Base-by-base conservation (phyloP, 1,284 basidiomycete genomes). In the Blastosporella zonata region DNA sequence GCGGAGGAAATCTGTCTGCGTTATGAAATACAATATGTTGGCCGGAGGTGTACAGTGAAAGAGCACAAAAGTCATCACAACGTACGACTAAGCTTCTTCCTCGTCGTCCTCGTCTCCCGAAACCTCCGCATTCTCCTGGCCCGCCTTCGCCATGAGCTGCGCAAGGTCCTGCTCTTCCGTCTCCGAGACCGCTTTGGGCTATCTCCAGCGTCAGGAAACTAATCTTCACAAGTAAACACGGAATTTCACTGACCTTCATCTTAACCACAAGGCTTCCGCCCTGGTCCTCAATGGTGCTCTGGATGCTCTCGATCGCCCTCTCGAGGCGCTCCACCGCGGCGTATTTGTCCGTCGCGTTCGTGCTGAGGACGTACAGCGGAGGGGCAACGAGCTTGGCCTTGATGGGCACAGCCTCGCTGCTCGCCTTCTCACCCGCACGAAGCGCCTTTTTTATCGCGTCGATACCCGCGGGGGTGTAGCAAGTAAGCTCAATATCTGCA, bases 331-430 rank as follows among this genome's bases (percentile, higher is more conserved):
- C 94, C 9, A 98, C 91, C 28, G 94, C 96, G 35, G 89, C 93
- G 57, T 82, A 85, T 84, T 99, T 99, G 71, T 99, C 96, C 5
- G 96, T 98, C 15, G 93, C 90, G 60, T 97, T 97, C 36, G 93
- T 96, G 59, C 90, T 91, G 55, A 99, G 77, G 37, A 99, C 96
- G 62, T 99, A 99, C 43, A 99, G 70, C 22, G 96, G 96, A 15
- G 97, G 97, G 0, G 96, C 96, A 37, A 99, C 94, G 21, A 99
- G 78, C 67, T 95, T 93, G 49, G 97, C 94, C 72, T 97, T 97
- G 74, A 99, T 97, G 0, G 96, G 96, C 1, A 99, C 93, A 0
- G 84, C 79, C 56, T 95, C 91, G 18, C 81, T 96, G 62, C 91
- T 91, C 54, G 92, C 81, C 42, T 75, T 77, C 68, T 99, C 97